Conservation (phyloP, 805 yeast species). For the Cyberlindnera maclurae region DNA sequence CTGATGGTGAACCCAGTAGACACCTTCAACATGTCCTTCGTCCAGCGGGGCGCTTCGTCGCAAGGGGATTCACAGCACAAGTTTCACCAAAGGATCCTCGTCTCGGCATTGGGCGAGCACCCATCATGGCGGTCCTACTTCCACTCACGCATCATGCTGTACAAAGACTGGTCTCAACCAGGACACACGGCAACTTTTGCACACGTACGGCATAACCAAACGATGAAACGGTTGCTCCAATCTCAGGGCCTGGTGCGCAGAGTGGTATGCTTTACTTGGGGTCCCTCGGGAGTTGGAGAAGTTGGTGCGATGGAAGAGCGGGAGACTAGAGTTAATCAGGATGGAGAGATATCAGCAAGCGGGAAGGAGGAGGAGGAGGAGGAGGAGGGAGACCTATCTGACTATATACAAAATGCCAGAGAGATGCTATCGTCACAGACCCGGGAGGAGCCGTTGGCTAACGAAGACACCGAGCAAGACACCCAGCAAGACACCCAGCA, state of each 20-base stretch:
- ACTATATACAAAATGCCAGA: constrained; percentile 13
- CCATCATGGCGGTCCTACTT: constrained; percentile 15
- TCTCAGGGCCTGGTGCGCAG: constrained; percentile 6
- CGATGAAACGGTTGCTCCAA: constrained; percentile 9
- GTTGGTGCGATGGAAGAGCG: background rate
- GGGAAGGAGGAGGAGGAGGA: constrained; percentile 4
- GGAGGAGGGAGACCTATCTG: background rate
- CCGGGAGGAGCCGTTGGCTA: background rate
- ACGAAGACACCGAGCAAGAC: background rate
- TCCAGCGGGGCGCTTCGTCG: constrained; percentile 7
- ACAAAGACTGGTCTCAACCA: constrained; percentile 17
- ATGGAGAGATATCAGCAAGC: no score
- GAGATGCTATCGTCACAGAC: constrained; percentile 10
- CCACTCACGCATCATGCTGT: constrained; percentile 17
- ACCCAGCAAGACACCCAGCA: background rate
- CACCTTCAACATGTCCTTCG: constrained; percentile 17
- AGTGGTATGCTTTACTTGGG: constrained; percentile 9
- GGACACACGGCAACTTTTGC: constrained; percentile 11
- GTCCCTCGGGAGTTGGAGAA: constrained; percentile 5
- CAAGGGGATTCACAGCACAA: constrained; percentile 5
- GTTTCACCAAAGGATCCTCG: constrained; percentile 17
- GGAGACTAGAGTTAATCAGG: no score
- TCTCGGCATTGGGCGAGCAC: constrained; percentile 17
- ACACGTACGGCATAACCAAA: constrained; percentile 14
- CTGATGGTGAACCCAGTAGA: constrained; percentile 14